A percentile compares a stretch with the other conserved stretches of the same genome.
These are phyloP conservation scores for Quercus tomentella DNA, from an alignment of 331 rosid species.

Conservation along the genomic window DNA sequence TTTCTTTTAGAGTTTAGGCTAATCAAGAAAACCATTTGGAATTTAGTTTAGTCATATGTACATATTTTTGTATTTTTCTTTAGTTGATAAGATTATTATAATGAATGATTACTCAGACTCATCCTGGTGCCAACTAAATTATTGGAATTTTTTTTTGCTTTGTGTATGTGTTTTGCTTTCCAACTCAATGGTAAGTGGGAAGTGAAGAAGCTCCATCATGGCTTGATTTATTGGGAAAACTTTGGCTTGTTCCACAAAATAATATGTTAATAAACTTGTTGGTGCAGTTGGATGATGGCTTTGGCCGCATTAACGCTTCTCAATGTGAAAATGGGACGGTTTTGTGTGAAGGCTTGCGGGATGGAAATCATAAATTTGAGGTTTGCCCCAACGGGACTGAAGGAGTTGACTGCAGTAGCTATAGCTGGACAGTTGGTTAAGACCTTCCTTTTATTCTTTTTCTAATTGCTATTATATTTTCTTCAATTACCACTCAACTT, in stretches of 20 bases:
- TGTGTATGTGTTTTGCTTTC: not conserved
- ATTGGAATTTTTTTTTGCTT: not conserved
- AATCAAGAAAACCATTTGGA: not conserved
- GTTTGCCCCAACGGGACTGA: too few relatives aligned
- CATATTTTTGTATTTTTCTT: too few relatives aligned
- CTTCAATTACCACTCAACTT: not conserved
- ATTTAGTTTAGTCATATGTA: not conserved
- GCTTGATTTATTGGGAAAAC: not conserved
- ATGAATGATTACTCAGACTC: not conserved
- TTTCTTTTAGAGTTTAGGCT: too few relatives aligned
- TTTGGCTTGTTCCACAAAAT: not conserved
- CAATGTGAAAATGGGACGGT: too few relatives aligned
- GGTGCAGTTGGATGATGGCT: slow-evolving; percentile 68
- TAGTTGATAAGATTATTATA: too few relatives aligned
- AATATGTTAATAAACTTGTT: not conserved
- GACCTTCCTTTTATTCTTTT: too few relatives aligned
- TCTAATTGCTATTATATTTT: not conserved
- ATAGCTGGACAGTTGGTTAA: too few relatives aligned
- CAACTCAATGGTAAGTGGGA: not conserved
- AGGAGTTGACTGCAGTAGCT: too few relatives aligned
- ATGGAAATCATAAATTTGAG: too few relatives aligned
- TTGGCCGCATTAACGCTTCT: not conserved
- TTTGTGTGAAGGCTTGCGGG: too few relatives aligned
- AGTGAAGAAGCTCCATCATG: not conserved
- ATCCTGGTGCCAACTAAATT: not conserved